Base-by-base conservation (phyloP, 305 asterid genomes). In the Solanum hybrid region DNA sequence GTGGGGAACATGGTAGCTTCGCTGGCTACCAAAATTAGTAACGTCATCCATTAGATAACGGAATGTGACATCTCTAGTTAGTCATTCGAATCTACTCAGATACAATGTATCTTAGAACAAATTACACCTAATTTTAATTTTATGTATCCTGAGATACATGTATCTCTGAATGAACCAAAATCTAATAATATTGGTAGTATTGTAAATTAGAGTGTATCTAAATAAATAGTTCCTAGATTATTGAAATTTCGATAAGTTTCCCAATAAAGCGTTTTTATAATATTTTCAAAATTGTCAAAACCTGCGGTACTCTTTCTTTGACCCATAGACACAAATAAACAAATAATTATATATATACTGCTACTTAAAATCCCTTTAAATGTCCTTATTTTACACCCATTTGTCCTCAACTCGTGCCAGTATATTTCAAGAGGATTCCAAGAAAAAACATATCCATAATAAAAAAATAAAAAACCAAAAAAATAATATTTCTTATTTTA, bases 211-310 rank as follows among this genome's bases (percentile, higher is more conserved):
- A 20, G 0, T 7, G 0, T 61, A 20, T 3, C 2, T 3, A 61
- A 61, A 0, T 20, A 61, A 61, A 0, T 61, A 20, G 10, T 1
- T 61, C 0, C 0, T 57, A 0, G 4, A 0, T 1, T 61, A 20
- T 20, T 20, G 0, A 7, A 61, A 61, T 61, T 61, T 61, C 12
- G 2, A 0, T 20, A 17, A 57, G 10, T 61, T 61, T 61, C 5
- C 26, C 73, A 61, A 8, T 20, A 61, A 20, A 61, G 0, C 10
- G 26, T 22, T 61, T 3, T 61, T 22, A 61, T 61, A 22, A 3
- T 61, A 61, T 61, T 7, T 61, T 61, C 5, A 61, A 61, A 61
- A 61, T 65, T 17, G 17, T 29, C 36, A 31, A 73, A 73, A 15
- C 20, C 9, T 87, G 29, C 29, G 0, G 88, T 32, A 51, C 84